Evolutionary conservation across 495 filamentous ascomycete species (phyloP), one percentile per base, ranked within the genome.

Genomic region (Penicillium lividum): DNA sequence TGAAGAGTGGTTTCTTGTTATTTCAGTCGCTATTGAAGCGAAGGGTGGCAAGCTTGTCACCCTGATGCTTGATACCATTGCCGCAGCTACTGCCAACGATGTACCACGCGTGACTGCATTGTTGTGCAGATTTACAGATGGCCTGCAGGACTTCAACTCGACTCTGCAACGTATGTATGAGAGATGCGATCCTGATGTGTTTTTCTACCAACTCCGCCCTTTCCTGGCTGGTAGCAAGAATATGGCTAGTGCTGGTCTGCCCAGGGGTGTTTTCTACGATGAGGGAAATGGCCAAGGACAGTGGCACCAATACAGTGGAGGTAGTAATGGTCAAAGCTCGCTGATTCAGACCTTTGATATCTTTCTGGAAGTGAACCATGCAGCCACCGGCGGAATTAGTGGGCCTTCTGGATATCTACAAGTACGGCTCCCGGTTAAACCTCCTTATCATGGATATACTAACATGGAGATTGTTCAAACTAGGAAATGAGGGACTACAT

Each of bases 1-100:
- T 63, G 94, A 98, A 71, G 93, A 93, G 53, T 98, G 94, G 94
- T 98, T 98, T 71, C 96, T 96, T 68, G 81, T 97, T 11, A 84
- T 98, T 44, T 96, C 92, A 0, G 90, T 96, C 3, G 94, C 93
- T 51, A 94, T 98, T 64, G 94, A 98, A 77, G 93, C 93, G 55
- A 85, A 89, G 50, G 93, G 91, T 31, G 93, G 84, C 5, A 88
- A 89, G 33, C 87, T 91, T 53, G 84, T 98, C 43, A 85, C 89
- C 0, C 70, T 93, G 18, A 96, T 97, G 89, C 80, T 96, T 30
- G 81, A 86, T 25, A 91, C 93, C 5, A 92, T 97, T 46, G 78
- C 79, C 29, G 92, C 93, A 30, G 91, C 88, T 3, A 57, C 60
- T 18, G 64, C 76, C 40, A 80, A 86, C 57, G 89, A 98, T 64